A percentile compares a stretch with the other conserved stretches of the same genome.
phyloP scores from a whole-genome alignment of 257 asterid genomes.

The Salvia hispanica region DNA sequence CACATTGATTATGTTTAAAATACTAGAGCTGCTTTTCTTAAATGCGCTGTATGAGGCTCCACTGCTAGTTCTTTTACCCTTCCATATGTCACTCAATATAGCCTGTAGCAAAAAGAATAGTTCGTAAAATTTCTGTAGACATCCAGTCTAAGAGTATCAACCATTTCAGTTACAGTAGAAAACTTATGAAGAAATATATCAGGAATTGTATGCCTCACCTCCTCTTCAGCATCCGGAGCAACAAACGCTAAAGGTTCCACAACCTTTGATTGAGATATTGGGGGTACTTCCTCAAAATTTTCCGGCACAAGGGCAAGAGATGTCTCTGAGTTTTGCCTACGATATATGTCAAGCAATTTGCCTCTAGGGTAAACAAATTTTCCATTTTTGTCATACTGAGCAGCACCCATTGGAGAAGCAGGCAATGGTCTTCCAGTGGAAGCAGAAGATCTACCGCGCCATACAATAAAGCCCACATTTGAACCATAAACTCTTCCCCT shows the following conservation, averaged over 20 bases:
- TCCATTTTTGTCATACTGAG: conserved; percentile 48
- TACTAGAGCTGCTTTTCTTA: conserved; percentile 60
- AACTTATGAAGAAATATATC: conserved; percentile 1
- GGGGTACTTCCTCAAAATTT: conserved; percentile 68
- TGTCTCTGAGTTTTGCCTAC: conserved; percentile 61
- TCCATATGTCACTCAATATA: conserved; percentile 68
- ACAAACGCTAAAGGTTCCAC: conserved; percentile 86
- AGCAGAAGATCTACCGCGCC: conserved; percentile 80
- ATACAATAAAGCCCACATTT: conserved; percentile 75
- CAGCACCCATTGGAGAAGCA: conserved; percentile 56
- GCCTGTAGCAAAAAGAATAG: conserved; percentile 46
- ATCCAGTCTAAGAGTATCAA: conserved; percentile 18
- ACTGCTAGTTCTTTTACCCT: conserved; percentile 71
- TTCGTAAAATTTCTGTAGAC: conserved; percentile 20
- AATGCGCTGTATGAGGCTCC: conserved; percentile 57
- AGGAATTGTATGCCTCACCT: conserved; percentile 49
- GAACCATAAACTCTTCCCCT: conserved; percentile 79
- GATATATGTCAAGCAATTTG: conserved; percentile 88
- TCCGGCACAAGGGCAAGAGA: conserved; percentile 50
- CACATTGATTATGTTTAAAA: not conserved
- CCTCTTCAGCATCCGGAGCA: conserved; percentile 80
- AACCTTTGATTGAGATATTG: conserved; percentile 52
- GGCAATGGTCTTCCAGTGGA: conserved; percentile 52
- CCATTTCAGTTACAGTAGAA: not conserved
- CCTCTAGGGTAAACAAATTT: conserved; percentile 87